phyloP scores from a whole-genome alignment of 1,284 basidiomycete genomes.

The Pseudozyma flocculosa region DNA sequence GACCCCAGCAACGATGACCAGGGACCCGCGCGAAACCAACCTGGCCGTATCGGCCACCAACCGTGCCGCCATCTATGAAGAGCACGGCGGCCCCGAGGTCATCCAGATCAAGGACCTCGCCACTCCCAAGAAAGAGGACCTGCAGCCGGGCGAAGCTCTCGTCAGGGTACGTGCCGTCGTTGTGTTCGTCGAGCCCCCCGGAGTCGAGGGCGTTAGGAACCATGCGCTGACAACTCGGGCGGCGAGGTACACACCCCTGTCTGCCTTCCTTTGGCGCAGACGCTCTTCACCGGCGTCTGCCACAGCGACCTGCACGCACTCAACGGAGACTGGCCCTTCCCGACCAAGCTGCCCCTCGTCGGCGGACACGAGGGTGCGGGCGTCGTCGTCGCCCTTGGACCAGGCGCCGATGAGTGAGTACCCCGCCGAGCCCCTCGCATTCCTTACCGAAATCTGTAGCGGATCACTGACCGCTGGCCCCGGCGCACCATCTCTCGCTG shows the following conservation, averaged over 20 bases:
- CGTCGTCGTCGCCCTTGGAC: conserved; percentile 74
- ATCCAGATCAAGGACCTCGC: conserved; percentile 22
- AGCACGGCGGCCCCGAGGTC: conserved; percentile 33
- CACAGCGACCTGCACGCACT: conserved; percentile 47
- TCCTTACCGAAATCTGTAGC: no score
- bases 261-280: neutral
- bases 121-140: conserved; percentile 58
- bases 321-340: conserved; percentile 55
- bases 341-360: conserved; percentile 70
- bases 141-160: conserved; percentile 76
- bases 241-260: no score
- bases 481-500: no score
- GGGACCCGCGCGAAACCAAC: conserved; percentile 26
- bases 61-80: conserved; percentile 32
- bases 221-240: no score
- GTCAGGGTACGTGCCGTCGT: conserved; percentile 65
- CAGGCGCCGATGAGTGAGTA: conserved; percentile 64
- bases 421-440: no score
- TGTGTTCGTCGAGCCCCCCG: neutral
- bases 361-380: conserved; percentile 76
- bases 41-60: conserved; percentile 18
- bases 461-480: no score
- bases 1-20: conserved; percentile 10
- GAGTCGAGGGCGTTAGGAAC: no score
- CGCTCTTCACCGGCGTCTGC: conserved; percentile 20